A percentile compares a stretch with the other conserved stretches of the same genome.
phyloP scores from a whole-genome alignment of 169 alveolate genomes.

The Plasmodium ovale region DNA sequence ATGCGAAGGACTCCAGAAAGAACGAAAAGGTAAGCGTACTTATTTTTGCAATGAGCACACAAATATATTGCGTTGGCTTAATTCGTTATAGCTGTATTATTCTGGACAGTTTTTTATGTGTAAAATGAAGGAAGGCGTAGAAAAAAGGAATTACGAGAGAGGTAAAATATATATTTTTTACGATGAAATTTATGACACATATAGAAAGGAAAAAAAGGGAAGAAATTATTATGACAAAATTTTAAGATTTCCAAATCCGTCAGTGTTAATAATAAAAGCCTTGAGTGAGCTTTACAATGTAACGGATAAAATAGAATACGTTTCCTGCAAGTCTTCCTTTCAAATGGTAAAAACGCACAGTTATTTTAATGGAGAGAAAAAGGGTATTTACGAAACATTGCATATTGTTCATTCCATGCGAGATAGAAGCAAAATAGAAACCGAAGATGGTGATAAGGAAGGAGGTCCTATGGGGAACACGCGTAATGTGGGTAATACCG shows the following conservation, averaged over 20 bases:
- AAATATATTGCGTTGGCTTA: too few relatives aligned
- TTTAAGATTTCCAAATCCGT: constrained; percentile 50
- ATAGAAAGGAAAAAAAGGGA: constrained; percentile 34
- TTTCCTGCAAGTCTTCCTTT: constrained; percentile 31
- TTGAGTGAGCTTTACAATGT: constrained; percentile 59
- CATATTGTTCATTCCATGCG: constrained; percentile 39
- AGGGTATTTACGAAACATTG: constrained; percentile 63
- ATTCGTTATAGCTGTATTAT: too few relatives aligned
- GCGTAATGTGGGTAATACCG: too few relatives aligned
- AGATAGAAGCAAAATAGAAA: neutral
- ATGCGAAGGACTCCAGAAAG: too few relatives aligned
- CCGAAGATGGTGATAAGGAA: neutral
- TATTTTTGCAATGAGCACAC: too few relatives aligned
- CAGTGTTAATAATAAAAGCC: constrained; percentile 46
- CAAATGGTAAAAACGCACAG: constrained; percentile 35
- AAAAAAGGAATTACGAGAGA: constrained; percentile 7
- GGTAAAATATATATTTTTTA: constrained; percentile 55
- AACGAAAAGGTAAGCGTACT: too few relatives aligned
- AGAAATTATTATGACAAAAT: constrained; percentile 39
- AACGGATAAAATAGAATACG: constrained; percentile 36
- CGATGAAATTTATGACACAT: constrained; percentile 64
- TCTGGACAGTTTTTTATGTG: too few relatives aligned
- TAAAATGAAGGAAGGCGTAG: constrained; percentile 19
- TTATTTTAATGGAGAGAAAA: constrained; percentile 59
- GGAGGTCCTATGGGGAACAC: too few relatives aligned